Evolutionary conservation across 139 green algal genomes (phyloP).

Genomic region (Gonium pectorale): DNA sequence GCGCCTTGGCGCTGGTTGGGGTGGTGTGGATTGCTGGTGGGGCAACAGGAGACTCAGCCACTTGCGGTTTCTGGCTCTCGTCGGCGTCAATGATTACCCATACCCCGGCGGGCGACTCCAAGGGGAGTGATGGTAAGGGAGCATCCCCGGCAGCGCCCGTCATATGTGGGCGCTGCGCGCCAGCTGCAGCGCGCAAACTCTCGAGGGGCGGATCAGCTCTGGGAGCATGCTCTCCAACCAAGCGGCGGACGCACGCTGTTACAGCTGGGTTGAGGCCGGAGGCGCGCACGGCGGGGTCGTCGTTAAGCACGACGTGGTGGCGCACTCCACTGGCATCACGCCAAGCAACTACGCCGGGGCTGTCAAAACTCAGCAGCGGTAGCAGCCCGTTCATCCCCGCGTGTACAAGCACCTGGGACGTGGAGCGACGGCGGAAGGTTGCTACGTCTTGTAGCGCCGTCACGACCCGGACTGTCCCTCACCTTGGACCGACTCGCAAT

Average conservation of each 20-base stretch:
- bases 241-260: not conserved
- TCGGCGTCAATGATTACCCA: constrained; percentile 63
- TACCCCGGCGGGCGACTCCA: not conserved
- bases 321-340: not conserved
- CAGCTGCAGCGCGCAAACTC: too few species aligned
- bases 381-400: constrained; percentile 8
- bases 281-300: not conserved
- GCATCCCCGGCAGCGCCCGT: not conserved
- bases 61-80: constrained; percentile 41
- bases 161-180: not conserved
- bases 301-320: constrained; percentile 25
- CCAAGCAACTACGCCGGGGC: constrained; percentile 13
- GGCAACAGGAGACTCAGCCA: not conserved
- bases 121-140: too few species aligned
- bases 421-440: not conserved
- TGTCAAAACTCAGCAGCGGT: not conserved
- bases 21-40: not conserved
- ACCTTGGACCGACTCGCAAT: constrained; percentile 9
- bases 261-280: not conserved
- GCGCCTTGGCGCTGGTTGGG: not conserved
- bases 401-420: constrained; percentile 16
- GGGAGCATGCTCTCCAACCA: too few species aligned
- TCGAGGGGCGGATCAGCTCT: too few species aligned
- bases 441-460: too few species aligned
- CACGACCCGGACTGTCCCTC: not conserved